Conservation (phyloP, 805 yeast species). For the Candida loeiensis region DNA sequence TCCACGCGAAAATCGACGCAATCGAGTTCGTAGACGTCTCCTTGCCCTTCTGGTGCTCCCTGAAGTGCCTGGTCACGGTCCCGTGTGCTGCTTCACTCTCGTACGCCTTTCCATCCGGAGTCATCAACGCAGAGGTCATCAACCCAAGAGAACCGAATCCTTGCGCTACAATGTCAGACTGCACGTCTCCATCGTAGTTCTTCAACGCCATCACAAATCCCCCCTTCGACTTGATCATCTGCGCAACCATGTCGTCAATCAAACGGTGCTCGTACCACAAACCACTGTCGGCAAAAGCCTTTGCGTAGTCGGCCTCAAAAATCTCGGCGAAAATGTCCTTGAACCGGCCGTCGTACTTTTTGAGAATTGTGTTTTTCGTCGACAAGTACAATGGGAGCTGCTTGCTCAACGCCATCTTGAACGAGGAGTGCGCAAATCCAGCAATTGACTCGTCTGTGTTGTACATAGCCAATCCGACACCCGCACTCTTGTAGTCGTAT, state of each 20-base stretch:
- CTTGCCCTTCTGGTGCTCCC: constrained; percentile 94
- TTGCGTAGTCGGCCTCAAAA: constrained; percentile 66
- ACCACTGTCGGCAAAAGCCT: constrained; percentile 69
- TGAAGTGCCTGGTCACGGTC: constrained; percentile 94
- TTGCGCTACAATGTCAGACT: constrained; percentile 95
- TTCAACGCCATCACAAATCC: constrained; percentile 95
- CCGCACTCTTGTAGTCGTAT: constrained; percentile 64
- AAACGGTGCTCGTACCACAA: constrained; percentile 96
- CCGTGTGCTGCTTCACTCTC: constrained; percentile 99
- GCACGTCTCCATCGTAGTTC: constrained; percentile 97
- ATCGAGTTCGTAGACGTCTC: constrained; percentile 97
- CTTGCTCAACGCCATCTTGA: constrained; percentile 78
- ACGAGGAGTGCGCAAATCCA: constrained; percentile 92
- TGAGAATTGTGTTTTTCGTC: constrained; percentile 92
- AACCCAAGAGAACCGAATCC: constrained; percentile 96
- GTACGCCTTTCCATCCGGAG: constrained; percentile 96
- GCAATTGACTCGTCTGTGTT: constrained; percentile 88
- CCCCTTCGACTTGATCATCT: constrained; percentile 94
- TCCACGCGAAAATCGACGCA: constrained; percentile 97
- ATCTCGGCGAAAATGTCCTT: constrained; percentile 87
- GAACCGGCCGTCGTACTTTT: constrained; percentile 91
- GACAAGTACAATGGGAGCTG: constrained; percentile 79
- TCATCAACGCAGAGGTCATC: constrained; percentile 94
- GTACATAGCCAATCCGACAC: constrained; percentile 91
- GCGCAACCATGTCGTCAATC: constrained; percentile 98